Evolutionary conservation across 768 basidiomycete species (phyloP), one percentile per base, ranked within the genome.

Genomic region (Flagelloscypha sp.): DNA sequence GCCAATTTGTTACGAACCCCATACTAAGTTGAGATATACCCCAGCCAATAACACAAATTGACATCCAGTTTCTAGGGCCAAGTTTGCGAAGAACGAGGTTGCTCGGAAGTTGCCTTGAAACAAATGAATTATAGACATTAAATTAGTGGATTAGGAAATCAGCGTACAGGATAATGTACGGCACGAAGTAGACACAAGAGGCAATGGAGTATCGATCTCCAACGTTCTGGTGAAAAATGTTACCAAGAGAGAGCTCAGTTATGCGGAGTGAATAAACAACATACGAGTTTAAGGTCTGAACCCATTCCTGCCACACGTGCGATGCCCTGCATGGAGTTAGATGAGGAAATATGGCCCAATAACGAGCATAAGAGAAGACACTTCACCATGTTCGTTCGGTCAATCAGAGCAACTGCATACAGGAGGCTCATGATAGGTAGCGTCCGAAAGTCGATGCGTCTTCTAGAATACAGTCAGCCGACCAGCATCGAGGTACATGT

Each of bases 1-100:
- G 49, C 70, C 68, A 72, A 20, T 49, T 51, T 0, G 58, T 50
- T 10, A 66, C 63, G 39, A 71, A 71, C 2, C 64, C 69, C 68
- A 71, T 70, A 8, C 54, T 55, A 16, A 70, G 46, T 47, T 69
- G 61, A 11, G 66, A 32, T 19, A 48, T 41, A 11, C 69, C 68
- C 69, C 68, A 71, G 8, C 62, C 51, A 23, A 67, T 33, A 7
- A 64, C 63, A 36, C 62, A 63, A 40, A 66, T 62, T 12, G 64
- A 45, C 17, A 71, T 47, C 46, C 60, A 62, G 34, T 61, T 57
- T 28, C 57, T 53, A n/a, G 57, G 60, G 10, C 69, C 69, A 19
- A 71, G 38, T 33, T 51, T 59, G 20, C 67, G 65, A 27, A 72
- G 52, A 18, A 62, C 41, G 7, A 66, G 36, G 40, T 67, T 70